A percentile compares a stretch with the other conserved stretches of the same genome.
phyloP scores from a whole-genome alignment of 164 flowering plant species.

The Warburgia ugandensis region DNA sequence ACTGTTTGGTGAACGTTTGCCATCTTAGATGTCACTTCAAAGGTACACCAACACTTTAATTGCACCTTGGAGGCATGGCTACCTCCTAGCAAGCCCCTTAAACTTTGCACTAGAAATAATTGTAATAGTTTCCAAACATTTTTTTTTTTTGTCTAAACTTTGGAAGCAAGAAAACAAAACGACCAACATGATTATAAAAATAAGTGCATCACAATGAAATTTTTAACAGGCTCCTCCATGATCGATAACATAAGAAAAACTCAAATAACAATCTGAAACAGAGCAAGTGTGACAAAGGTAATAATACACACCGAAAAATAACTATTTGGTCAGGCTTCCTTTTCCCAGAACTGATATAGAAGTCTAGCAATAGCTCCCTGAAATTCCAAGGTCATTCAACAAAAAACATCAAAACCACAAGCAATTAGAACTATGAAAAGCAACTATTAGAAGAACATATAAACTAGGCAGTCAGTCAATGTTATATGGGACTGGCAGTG shows the following conservation, averaged over 20 bases:
- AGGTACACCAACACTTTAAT: too few relatives aligned
- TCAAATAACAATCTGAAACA: neutral
- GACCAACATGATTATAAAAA: too few relatives aligned
- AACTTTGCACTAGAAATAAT: too few relatives aligned
- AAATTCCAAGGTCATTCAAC: slow-evolving; percentile 6
- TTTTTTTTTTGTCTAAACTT: too few relatives aligned
- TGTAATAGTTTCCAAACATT: too few relatives aligned
- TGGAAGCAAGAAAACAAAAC: too few relatives aligned
- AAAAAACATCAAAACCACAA: neutral
- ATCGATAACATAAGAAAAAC: neutral
- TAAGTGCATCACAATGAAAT: too few relatives aligned
- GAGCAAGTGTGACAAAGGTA: too few relatives aligned
- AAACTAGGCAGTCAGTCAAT: neutral
- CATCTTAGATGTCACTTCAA: too few relatives aligned
- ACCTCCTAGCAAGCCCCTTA: too few relatives aligned
- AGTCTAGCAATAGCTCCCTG: slow-evolving; percentile 79
- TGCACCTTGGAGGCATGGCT: too few relatives aligned
- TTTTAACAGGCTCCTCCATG: neutral
- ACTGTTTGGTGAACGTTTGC: too few relatives aligned
- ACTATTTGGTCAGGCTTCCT: slow-evolving; percentile 85
- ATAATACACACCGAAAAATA: slow-evolving; percentile 58
- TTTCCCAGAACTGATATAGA: slow-evolving; percentile 58
- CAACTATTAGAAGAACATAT: neutral
- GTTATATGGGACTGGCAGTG: neutral
- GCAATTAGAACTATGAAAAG: neutral